A percentile compares a stretch with the other conserved stretches of the same genome.
Evolutionary conservation across 2,329 filamentous ascomycete species (phyloP).

Genomic region (Geosmithia putterillii): DNA sequence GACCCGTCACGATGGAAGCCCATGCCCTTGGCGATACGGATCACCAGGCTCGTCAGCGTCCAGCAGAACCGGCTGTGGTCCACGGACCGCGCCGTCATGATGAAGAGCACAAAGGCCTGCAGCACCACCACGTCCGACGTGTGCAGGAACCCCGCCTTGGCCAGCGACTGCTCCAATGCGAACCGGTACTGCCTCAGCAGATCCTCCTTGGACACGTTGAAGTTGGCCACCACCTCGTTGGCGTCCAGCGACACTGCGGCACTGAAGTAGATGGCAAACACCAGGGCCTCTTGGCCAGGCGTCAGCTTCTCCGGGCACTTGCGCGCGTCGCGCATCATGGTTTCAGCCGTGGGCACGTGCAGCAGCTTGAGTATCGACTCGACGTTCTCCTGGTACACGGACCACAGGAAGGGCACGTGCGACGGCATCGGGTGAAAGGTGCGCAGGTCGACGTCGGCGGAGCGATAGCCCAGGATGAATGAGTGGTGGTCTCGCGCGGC

Average conservation of each 20-base stretch:
- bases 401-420: constrained; percentile 57
- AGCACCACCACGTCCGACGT: constrained; percentile 43
- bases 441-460: constrained; percentile 53
- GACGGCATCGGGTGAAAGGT: constrained; percentile 53
- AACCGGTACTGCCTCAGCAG: constrained; percentile 35
- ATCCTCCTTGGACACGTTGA: constrained; percentile 29
- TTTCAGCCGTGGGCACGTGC: constrained; percentile 55
- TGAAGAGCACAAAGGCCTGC: constrained; percentile 45
- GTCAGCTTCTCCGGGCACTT: constrained; percentile 45
- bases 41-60: constrained; percentile 43
- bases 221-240: constrained; percentile 39
- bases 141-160: constrained; percentile 44
- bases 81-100: constrained; percentile 32
- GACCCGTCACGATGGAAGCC: constrained; percentile 46
- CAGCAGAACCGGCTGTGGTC: constrained; percentile 43
- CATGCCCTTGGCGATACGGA: constrained; percentile 47
- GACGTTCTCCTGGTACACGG: constrained; percentile 60
- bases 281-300: constrained; percentile 44
- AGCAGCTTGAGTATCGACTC: constrained; percentile 61
- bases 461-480: constrained; percentile 63
- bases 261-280: constrained; percentile 50
- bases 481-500: constrained; percentile 44
- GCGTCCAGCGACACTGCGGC: constrained; percentile 47
- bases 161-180: constrained; percentile 43
- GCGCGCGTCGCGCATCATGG: constrained; percentile 47